Conservation (phyloP, 2,329 filamentous ascomycete genomes). For the Claviceps sp. region DNA sequence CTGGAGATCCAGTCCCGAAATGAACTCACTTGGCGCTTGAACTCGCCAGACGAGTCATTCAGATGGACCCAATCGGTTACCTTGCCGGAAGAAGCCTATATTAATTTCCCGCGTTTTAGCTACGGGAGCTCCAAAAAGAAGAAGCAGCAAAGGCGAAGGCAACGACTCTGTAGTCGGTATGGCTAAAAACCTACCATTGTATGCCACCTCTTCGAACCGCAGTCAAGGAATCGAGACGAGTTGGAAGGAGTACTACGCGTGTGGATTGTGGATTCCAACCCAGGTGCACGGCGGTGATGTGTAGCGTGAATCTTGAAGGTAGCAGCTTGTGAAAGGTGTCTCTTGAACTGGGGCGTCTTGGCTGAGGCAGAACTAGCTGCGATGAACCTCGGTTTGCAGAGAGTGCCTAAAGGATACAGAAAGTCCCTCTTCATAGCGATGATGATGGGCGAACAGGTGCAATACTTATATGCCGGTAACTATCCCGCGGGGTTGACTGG, state of each 20-base stretch:
- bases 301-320: not conserved
- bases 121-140: not conserved
- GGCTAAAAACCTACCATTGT: not conserved
- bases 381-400: not conserved
- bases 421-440: not conserved
- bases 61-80: slow-evolving; percentile 75
- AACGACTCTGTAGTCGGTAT: no score
- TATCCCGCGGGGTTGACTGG: not conserved
- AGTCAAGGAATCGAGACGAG: not conserved
- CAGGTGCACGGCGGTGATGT: not conserved
- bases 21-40: slow-evolving; percentile 73
- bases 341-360: not conserved
- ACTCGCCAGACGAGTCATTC: slow-evolving; percentile 71
- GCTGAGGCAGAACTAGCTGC: not conserved
- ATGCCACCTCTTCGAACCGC: not conserved
- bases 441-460: not conserved
- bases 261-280: not conserved
- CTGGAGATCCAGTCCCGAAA: slow-evolving; percentile 74
- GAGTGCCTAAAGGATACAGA: not conserved
- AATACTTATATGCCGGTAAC: not conserved
- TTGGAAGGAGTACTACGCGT: not conserved
- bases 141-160: not conserved
- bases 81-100: slow-evolving; percentile 6
- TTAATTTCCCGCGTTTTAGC: not conserved
- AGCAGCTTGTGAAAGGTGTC: not conserved